Evolutionary conservation across 768 basidiomycete genomes (phyloP).

Genomic region (Suillus alpinus): DNA sequence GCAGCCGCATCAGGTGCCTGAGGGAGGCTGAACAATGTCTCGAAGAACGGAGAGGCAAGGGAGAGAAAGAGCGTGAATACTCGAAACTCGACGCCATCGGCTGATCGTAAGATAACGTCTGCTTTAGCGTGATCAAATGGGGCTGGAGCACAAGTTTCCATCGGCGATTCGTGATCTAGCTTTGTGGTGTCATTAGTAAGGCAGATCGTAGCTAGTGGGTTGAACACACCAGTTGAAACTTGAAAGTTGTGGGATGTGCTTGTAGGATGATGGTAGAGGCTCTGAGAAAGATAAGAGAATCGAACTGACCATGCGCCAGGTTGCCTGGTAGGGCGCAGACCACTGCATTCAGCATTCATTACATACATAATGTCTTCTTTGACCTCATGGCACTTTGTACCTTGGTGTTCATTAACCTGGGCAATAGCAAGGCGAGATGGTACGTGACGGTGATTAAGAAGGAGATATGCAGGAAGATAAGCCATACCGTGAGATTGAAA

Average conservation of each 20-base stretch:
- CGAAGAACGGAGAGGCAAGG: conserved; percentile 29
- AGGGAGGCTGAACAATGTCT: conserved; percentile 25
- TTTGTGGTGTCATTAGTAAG: neutral
- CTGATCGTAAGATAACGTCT: conserved; percentile 15
- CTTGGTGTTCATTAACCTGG: neutral
- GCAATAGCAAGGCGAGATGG: neutral
- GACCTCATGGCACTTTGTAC: neutral
- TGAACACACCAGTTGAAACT: neutral
- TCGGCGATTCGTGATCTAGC: neutral
- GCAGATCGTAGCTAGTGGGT: neutral
- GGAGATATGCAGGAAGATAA: neutral
- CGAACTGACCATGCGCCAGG: neutral
- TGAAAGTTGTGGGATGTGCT: neutral
- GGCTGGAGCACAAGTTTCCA: neutral
- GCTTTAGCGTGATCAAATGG: conserved; percentile 8
- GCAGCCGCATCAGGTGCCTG: conserved; percentile 11
- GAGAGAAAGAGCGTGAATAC: conserved; percentile 26
- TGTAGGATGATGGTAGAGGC: neutral
- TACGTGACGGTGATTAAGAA: neutral
- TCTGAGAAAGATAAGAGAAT: neutral
- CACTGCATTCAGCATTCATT: neutral
- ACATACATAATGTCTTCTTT: neutral
- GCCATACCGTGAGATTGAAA: neutral
- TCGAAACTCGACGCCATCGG: conserved; percentile 24
- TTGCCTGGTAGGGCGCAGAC: neutral